phyloP scores from a whole-genome alignment of 805 yeast genomes.

The Candida vaughaniae region DNA sequence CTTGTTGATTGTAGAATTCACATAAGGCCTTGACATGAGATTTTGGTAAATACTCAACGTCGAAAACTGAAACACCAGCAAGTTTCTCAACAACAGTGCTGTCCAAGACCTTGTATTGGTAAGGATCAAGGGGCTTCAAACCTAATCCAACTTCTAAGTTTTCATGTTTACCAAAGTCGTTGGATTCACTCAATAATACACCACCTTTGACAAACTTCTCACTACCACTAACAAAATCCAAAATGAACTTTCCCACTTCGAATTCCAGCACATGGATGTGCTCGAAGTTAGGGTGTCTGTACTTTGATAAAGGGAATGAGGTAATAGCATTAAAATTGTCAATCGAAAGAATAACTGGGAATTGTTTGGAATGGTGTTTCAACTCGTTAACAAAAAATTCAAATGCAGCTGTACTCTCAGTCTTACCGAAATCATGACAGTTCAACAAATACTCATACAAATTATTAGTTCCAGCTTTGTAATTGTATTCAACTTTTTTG shows the following conservation, averaged over 20 bases:
- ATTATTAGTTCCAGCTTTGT: slow-evolving; percentile 33
- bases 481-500: slow-evolving; percentile 31
- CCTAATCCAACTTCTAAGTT: slow-evolving; percentile 65
- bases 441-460: slow-evolving; percentile 46
- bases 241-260: slow-evolving; percentile 59
- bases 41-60: slow-evolving; percentile 28
- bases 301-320: slow-evolving; percentile 54
- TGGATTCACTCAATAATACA: slow-evolving; percentile 61
- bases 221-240: slow-evolving; percentile 55
- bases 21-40: slow-evolving; percentile 30
- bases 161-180: slow-evolving; percentile 44
- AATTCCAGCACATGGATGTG: slow-evolving; percentile 60
- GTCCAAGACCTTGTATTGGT: slow-evolving; percentile 52
- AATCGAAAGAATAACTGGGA: slow-evolving; percentile 66
- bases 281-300: slow-evolving; percentile 55
- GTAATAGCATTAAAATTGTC: slow-evolving; percentile 72
- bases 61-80: slow-evolving; percentile 30
- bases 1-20: slow-evolving; percentile 30
- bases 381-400: slow-evolving; percentile 57
- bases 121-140: slow-evolving; percentile 52
- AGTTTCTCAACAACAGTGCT: slow-evolving; percentile 51
- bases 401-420: slow-evolving; percentile 47
- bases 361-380: slow-evolving; percentile 39
- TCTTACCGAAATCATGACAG: slow-evolving; percentile 39
- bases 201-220: slow-evolving; percentile 58